phyloP scores from a whole-genome alignment of 768 basidiomycete genomes.

The Austroboletus eburneus region DNA sequence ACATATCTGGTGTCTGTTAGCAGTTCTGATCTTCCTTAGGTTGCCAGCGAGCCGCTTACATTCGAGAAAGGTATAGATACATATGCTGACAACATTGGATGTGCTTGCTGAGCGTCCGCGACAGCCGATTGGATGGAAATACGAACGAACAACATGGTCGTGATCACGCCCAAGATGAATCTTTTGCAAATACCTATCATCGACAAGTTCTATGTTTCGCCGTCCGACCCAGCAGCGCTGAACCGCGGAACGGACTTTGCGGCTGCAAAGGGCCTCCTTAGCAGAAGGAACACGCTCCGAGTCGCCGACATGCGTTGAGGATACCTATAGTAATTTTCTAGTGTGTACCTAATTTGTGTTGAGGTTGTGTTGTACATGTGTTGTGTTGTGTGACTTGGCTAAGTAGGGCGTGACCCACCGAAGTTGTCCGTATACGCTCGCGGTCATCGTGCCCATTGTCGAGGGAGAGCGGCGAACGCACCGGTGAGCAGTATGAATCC shows the following conservation, averaged over 20 bases:
- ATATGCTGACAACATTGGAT: not conserved
- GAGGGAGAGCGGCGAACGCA: slow-evolving; percentile 3
- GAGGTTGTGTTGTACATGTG: too few species aligned
- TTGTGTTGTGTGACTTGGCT: not conserved
- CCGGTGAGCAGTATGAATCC: slow-evolving; percentile 37
- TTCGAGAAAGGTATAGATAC: slow-evolving; percentile 77
- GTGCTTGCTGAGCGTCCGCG: not conserved
- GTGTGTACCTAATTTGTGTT: not conserved
- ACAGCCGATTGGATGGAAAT: slow-evolving; percentile 98
- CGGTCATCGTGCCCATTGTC: too few species aligned
- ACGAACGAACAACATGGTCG: slow-evolving; percentile 91
- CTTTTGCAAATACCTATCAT: slow-evolving; percentile 89
- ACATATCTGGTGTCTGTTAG: slow-evolving; percentile 3
- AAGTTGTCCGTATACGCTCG: too few species aligned
- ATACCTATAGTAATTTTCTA: too few species aligned
- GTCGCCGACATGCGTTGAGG: too few species aligned
- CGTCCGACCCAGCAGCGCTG: slow-evolving; percentile 70
- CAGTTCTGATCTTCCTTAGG: slow-evolving; percentile 37
- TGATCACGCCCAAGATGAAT: slow-evolving; percentile 96
- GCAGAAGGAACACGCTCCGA: slow-evolving; percentile 44
- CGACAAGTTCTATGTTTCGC: slow-evolving; percentile 89
- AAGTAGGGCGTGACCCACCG: not conserved
- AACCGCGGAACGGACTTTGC: slow-evolving; percentile 79
- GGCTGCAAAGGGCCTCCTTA: slow-evolving; percentile 79
- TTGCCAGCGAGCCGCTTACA: slow-evolving; percentile 91